Evolutionary conservation across 2,329 filamentous ascomycete species (phyloP).

Genomic region (Colletotrichum sp.): DNA sequence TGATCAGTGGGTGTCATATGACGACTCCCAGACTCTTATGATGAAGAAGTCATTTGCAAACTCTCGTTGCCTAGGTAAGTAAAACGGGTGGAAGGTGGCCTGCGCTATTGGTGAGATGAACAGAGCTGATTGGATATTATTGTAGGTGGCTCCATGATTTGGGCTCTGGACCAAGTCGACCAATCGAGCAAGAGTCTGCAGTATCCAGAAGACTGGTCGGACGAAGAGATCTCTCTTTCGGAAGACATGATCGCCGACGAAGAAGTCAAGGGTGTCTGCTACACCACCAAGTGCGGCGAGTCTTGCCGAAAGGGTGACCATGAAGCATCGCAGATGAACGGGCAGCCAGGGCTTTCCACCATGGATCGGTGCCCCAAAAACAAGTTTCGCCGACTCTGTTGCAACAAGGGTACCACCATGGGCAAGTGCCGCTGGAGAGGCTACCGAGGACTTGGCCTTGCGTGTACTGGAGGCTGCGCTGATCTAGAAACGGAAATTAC

Average conservation of each 20-base stretch:
- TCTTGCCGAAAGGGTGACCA: slow-evolving; percentile 30
- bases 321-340: slow-evolving; percentile 31
- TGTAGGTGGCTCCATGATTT: not conserved
- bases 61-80: not conserved
- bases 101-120: not conserved
- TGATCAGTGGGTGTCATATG: slow-evolving; percentile 32
- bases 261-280: slow-evolving; percentile 24
- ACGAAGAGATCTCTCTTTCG: slow-evolving; percentile 1
- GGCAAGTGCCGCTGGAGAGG: slow-evolving; percentile 32
- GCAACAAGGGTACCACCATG: slow-evolving; percentile 24
- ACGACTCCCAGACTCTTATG: slow-evolving; percentile 26
- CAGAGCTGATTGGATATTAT: not conserved
- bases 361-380: slow-evolving; percentile 27
- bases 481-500: slow-evolving; percentile 32
- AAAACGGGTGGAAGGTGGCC: not conserved
- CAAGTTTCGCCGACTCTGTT: slow-evolving; percentile 31
- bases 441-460: slow-evolving; percentile 34
- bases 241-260: slow-evolving; percentile 1
- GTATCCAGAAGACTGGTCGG: slow-evolving; percentile 2
- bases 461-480: slow-evolving; percentile 28
- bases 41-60: slow-evolving; percentile 1
- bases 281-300: slow-evolving; percentile 28
- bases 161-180: slow-evolving; percentile 21
- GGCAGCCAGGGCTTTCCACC: slow-evolving; percentile 31
- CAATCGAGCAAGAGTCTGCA: slow-evolving; percentile 2